These are phyloP conservation scores for Solanum sitiens DNA, from an alignment of 257 asterid species.

Conservation along the genomic window DNA sequence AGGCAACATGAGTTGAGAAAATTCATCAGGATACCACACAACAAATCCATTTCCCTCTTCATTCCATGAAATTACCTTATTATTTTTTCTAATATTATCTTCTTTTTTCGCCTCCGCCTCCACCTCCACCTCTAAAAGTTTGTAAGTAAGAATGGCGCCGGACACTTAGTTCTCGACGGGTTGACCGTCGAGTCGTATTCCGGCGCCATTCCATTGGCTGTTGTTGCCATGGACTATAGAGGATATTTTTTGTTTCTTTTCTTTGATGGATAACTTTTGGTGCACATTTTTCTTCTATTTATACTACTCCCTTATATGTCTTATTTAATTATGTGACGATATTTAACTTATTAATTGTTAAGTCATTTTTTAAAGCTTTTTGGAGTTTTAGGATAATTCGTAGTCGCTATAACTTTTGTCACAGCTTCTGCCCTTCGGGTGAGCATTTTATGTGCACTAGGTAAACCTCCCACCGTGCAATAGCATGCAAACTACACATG, in stretches of 20 bases:
- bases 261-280: too few relatives aligned
- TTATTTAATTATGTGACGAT: background rate
- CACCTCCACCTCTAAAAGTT: slow-evolving; percentile 20
- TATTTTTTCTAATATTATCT: background rate
- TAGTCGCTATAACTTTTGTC: background rate
- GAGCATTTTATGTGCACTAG: too few relatives aligned
- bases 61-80: slow-evolving; percentile 21
- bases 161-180: slow-evolving; percentile 23
- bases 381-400: too few relatives aligned
- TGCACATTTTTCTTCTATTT: background rate
- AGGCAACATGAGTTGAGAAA: too few relatives aligned
- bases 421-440: fast-evolving
- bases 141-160: slow-evolving; percentile 55
- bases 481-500: too few relatives aligned
- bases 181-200: background rate
- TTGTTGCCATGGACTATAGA: slow-evolving; percentile 1
- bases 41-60: slow-evolving; percentile 18
- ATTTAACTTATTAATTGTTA: background rate
- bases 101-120: background rate
- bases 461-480: too few relatives aligned
- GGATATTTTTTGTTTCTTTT: background rate
- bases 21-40: slow-evolving; percentile 23
- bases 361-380: background rate
- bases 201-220: background rate
- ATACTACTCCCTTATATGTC: background rate